Evolutionary conservation across 192 early-diverging fungal species (phyloP), one percentile per base, ranked within the genome.

Genomic region (Gaertneriomyces sp.): DNA sequence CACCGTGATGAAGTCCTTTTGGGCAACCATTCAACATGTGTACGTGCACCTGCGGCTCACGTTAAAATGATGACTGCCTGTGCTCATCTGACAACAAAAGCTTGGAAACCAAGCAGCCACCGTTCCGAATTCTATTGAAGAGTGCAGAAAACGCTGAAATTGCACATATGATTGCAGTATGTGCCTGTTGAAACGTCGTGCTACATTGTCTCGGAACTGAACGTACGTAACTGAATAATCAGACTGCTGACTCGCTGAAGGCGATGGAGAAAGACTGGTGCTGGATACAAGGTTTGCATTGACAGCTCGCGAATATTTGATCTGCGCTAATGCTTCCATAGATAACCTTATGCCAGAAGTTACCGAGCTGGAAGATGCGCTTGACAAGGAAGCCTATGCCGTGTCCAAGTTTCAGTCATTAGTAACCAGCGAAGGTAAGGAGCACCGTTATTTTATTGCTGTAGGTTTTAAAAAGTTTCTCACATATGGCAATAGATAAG

Each of bases 1-100:
- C 19, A 68, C 61, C 8, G 45, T 74, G 25, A 61, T 70, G 65
- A 81, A 81, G 53, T 68, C 76, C 4, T 78, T 98, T 17, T 78
- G 93, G 58, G 89, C 89, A 7, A 96, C 93, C 16, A 90, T 98
- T 59, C 94, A 96, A 60, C 96, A 94, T 75, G 93, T 98, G 85
- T 91, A 85, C 67, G 68, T 10, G 20, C 58, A 14, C 2, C 45
- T 16, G 16, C 44, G 33, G 14, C 54, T 25, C 54, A 39, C 16
- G 16, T 39, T 16, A n/a, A 25, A 19, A 56, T 16, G 5, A 14
- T 4, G 33, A 14, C 12, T 56, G 17, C 6, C 4, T 14, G 4
- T 14, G 38, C 6, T 4, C 39, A 38, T 25, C 14, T 5, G 14
- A 14, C 12, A 4, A 9, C 17, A 42, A 33, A 58, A 91, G 89